A percentile compares a stretch with the other conserved stretches of the same genome.
Conservation (phyloP, 139 green algal genomes). For the Micractinium sp. region DNA sequence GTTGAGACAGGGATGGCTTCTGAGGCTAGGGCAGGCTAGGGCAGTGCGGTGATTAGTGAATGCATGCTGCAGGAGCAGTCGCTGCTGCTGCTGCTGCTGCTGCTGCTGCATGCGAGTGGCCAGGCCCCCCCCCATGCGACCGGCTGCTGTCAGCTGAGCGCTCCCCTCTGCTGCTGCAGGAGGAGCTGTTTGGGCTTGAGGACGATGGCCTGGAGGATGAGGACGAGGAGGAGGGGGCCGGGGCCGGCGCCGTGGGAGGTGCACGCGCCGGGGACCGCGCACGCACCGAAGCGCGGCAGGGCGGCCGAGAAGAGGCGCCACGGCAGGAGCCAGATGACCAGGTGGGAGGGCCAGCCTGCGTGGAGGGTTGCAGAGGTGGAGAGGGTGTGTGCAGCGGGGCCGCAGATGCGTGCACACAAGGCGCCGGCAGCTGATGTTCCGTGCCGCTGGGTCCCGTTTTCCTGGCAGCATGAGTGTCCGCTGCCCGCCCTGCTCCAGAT, state of each 20-base stretch:
- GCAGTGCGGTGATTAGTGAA: not conserved
- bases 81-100: not conserved
- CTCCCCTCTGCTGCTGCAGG: conserved; percentile 60
- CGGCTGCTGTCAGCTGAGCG: not conserved
- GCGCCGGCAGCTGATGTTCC: too few relatives aligned
- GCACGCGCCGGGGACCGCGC: conserved; percentile 3
- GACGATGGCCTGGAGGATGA: conserved; percentile 83
- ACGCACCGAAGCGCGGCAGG: not conserved
- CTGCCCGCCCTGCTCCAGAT: too few relatives aligned
- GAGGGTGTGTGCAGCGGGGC: not conserved
- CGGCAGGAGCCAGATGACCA: not conserved
- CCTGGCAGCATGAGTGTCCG: too few relatives aligned
- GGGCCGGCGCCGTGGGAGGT: not conserved
- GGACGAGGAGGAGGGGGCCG: conserved; percentile 35
- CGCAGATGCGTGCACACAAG: not conserved
- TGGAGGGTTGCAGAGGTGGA: not conserved
- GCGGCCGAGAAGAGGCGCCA: not conserved
- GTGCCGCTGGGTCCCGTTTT: too few relatives aligned
- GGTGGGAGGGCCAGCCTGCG: not conserved
- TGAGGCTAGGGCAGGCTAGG: not conserved
- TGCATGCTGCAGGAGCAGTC: not conserved
- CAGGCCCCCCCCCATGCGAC: too few relatives aligned
- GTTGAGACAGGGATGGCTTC: not conserved
- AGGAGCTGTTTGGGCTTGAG: conserved; percentile 78
- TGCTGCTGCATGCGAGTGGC: not conserved